A percentile compares a stretch with the other conserved stretches of the same genome.
Evolutionary conservation across 208 protist species (phyloP).

Genomic region (Leishmania mexicana): DNA sequence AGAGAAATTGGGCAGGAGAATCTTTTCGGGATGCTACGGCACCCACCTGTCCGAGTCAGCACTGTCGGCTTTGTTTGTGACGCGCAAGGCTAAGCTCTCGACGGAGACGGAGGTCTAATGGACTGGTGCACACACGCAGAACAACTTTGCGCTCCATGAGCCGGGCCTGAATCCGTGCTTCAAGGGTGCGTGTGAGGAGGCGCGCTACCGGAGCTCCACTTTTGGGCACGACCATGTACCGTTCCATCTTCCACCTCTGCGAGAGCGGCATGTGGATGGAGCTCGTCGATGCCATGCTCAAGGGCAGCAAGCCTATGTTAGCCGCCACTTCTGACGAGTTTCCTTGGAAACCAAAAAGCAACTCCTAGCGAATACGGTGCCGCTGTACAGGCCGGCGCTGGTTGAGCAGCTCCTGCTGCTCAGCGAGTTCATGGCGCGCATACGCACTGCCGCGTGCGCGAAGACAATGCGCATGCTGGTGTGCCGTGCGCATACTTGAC

Average conservation of each 20-base stretch:
- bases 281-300: background rate
- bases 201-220: background rate
- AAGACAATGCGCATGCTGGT: background rate
- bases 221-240: background rate
- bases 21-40: constrained; percentile 54
- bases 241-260: background rate
- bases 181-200: background rate
- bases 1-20: constrained; percentile 22
- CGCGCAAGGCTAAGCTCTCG: constrained; percentile 34
- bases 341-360: background rate
- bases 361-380: background rate
- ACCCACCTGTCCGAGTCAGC: constrained; percentile 27
- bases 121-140: constrained; percentile 43
- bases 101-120: constrained; percentile 39
- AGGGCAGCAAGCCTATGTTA: background rate
- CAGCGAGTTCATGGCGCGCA: constrained; percentile 30
- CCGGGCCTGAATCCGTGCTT: constrained; percentile 30
- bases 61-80: constrained; percentile 43
- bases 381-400: background rate
- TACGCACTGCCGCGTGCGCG: background rate
- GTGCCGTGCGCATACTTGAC: background rate
- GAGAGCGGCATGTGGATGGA: background rate
- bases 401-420: constrained; percentile 18
- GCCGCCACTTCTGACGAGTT: background rate
- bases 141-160: constrained; percentile 53